Percentiles rank a stretch among this genome's conserved stretches.
These are phyloP conservation scores for Bruguiera hainesii DNA, from an alignment of 441 rosid genomes.

Conservation along the genomic window DNA sequence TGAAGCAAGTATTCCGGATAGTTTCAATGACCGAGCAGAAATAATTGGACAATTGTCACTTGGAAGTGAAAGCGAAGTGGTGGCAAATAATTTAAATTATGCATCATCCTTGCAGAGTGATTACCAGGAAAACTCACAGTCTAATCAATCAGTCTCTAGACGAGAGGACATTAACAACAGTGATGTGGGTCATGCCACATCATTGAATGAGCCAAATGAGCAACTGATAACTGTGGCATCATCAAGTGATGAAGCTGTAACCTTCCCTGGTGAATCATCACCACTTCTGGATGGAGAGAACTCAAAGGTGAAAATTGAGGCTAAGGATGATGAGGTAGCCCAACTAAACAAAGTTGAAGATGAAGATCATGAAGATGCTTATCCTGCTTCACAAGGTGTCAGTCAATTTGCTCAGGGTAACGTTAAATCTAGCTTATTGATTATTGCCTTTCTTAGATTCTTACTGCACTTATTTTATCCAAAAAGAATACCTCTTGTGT, in stretches of 20 bases:
- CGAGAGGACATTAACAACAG: conserved; percentile 25
- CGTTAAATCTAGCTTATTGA: conserved; percentile 17
- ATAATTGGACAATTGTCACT: conserved; percentile 29
- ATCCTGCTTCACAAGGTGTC: conserved; percentile 31
- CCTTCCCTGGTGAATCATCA: conserved; percentile 29
- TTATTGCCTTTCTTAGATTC: conserved; percentile 11
- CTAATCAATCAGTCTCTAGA: conserved; percentile 22
- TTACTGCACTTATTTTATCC: background rate
- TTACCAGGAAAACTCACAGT: conserved; percentile 27
- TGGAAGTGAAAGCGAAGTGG: conserved; percentile 29
- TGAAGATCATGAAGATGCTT: conserved; percentile 45
- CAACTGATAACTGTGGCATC: conserved; percentile 25
- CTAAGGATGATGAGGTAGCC: conserved; percentile 34
- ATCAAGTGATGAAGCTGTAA: conserved; percentile 30
- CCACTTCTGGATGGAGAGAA: conserved; percentile 33
- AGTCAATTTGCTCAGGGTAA: conserved; percentile 60
- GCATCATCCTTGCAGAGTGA: conserved; percentile 43
- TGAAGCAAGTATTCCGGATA: conserved; percentile 42
- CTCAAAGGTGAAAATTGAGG: conserved; percentile 35
- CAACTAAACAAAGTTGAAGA: conserved; percentile 44
- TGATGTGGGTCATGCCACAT: conserved; percentile 25
- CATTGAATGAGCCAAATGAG: conserved; percentile 32
- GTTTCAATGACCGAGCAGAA: conserved; percentile 35
- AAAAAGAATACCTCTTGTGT: too few relatives aligned
- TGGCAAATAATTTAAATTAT: conserved; percentile 18